phyloP scores from a whole-genome alignment of 2,329 filamentous ascomycete species.

The Arachnomyces sp. region DNA sequence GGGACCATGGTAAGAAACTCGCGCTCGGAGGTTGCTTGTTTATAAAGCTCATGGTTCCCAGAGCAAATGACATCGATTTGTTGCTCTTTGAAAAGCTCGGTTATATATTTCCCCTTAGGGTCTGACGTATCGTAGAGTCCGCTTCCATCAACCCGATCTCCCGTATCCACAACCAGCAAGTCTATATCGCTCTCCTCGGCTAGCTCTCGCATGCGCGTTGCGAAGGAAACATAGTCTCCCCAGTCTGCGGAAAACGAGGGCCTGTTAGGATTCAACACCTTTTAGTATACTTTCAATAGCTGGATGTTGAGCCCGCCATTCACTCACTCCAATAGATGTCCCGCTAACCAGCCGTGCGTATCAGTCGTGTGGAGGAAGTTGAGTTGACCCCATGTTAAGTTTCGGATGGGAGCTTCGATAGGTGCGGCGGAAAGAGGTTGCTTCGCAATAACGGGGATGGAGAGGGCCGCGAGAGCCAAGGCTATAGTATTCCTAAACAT shows the following conservation, averaged over 20 bases:
- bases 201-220: slow-evolving; percentile 67
- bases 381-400: slow-evolving; percentile 83
- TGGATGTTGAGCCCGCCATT: neutral
- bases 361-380: slow-evolving; percentile 98
- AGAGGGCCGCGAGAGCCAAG: slow-evolving; percentile 7
- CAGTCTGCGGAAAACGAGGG: slow-evolving; percentile 91
- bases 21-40: slow-evolving; percentile 63
- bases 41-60: slow-evolving; percentile 94
- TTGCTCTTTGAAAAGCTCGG: slow-evolving; percentile 77
- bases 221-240: slow-evolving; percentile 95
- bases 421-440: slow-evolving; percentile 78
- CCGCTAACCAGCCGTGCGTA: slow-evolving; percentile 90
- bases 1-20: slow-evolving; percentile 76
- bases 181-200: slow-evolving; percentile 74
- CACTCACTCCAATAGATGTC: slow-evolving; percentile 78
- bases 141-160: slow-evolving; percentile 88
- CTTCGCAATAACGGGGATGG: slow-evolving; percentile 37
- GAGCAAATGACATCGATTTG: slow-evolving; percentile 74
- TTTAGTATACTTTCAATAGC: slow-evolving; percentile 6
- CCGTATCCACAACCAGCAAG: slow-evolving; percentile 88
- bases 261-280: slow-evolving; percentile 36
- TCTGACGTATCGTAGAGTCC: slow-evolving; percentile 84
- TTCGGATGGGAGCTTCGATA: slow-evolving; percentile 69
- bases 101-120: slow-evolving; percentile 82
- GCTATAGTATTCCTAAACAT: no score